These are phyloP conservation scores for Eimeria tenella DNA, from an alignment of 169 alveolate species.

Conservation along the genomic window DNA sequence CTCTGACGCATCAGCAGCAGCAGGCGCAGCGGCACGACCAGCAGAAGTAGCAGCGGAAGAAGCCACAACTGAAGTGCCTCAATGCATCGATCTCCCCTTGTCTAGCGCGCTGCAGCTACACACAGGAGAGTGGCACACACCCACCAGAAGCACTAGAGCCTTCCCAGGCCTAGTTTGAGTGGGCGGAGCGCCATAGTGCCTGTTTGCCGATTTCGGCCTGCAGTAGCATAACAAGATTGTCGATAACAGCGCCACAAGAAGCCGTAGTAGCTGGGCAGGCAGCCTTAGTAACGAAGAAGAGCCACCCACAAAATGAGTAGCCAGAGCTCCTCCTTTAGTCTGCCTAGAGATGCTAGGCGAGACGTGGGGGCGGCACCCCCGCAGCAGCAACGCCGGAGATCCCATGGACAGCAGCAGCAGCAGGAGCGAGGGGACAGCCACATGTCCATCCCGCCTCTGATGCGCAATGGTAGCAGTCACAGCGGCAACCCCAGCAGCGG, in stretches of 20 bases:
- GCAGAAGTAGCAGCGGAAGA: background rate
- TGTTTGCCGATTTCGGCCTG: background rate
- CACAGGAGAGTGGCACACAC: too few relatives aligned
- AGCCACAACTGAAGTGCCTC: background rate
- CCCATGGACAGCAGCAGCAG: constrained; percentile 25
- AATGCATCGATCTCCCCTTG: background rate
- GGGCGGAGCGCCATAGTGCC: background rate
- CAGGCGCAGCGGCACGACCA: constrained; percentile 28
- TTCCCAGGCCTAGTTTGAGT: too few relatives aligned
- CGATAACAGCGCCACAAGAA: background rate
- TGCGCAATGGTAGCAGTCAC: background rate
- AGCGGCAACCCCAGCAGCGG: constrained; percentile 2
- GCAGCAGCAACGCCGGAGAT: constrained; percentile 33
- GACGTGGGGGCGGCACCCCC: background rate
- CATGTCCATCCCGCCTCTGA: background rate
- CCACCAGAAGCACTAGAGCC: too few relatives aligned
- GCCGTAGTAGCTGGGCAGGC: background rate
- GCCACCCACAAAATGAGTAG: background rate
- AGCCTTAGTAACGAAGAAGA: background rate
- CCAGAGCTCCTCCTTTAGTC: background rate
- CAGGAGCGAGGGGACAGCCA: background rate
- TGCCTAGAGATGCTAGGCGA: constrained; percentile 16
- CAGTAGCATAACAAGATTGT: background rate
- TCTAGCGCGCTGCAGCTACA: background rate
- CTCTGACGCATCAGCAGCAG: background rate